Percentiles rank a stretch among this genome's conserved stretches.
Evolutionary conservation across 2,329 filamentous ascomycete genomes (phyloP).

Genomic region (Clonostachys rosea): DNA sequence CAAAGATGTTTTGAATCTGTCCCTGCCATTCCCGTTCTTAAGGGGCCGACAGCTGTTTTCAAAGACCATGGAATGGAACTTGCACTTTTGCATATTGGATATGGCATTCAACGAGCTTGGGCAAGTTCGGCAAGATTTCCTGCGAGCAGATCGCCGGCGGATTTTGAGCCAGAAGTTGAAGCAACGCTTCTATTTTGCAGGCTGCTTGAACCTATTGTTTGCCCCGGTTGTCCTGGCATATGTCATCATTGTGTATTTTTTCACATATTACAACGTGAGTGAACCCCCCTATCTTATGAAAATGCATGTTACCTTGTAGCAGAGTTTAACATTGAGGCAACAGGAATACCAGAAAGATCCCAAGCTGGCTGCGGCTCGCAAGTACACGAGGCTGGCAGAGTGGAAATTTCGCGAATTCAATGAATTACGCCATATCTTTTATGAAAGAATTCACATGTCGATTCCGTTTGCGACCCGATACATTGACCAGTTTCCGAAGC

Average conservation of each 20-base stretch:
- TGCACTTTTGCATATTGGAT: slow-evolving; percentile 86
- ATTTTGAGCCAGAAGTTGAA: slow-evolving; percentile 74
- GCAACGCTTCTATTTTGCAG: slow-evolving; percentile 75
- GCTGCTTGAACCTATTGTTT: slow-evolving; percentile 79
- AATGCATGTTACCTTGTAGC: not conserved
- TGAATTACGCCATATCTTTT: slow-evolving; percentile 87
- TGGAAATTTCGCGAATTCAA: slow-evolving; percentile 99
- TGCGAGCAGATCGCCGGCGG: slow-evolving; percentile 77
- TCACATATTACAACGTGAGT: slow-evolving; percentile 86
- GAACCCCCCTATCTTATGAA: not conserved
- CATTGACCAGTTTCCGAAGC: slow-evolving; percentile 92
- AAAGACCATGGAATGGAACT: slow-evolving; percentile 84
- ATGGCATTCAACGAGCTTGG: slow-evolving; percentile 89
- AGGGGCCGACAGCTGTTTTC: slow-evolving; percentile 80
- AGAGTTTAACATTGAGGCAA: not conserved
- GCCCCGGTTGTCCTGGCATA: slow-evolving; percentile 86
- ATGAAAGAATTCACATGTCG: slow-evolving; percentile 87
- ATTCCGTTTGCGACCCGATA: slow-evolving; percentile 91
- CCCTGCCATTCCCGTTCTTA: slow-evolving; percentile 79
- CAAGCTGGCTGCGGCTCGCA: slow-evolving; percentile 71
- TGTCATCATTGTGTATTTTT: slow-evolving; percentile 83
- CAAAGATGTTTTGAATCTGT: slow-evolving; percentile 88
- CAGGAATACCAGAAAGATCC: slow-evolving; percentile 95
- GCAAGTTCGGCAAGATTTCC: slow-evolving; percentile 80
- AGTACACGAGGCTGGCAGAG: slow-evolving; percentile 89